Base-by-base conservation (phyloP, 352 stramenopile species). In the Elongisporangium prolatum region DNA sequence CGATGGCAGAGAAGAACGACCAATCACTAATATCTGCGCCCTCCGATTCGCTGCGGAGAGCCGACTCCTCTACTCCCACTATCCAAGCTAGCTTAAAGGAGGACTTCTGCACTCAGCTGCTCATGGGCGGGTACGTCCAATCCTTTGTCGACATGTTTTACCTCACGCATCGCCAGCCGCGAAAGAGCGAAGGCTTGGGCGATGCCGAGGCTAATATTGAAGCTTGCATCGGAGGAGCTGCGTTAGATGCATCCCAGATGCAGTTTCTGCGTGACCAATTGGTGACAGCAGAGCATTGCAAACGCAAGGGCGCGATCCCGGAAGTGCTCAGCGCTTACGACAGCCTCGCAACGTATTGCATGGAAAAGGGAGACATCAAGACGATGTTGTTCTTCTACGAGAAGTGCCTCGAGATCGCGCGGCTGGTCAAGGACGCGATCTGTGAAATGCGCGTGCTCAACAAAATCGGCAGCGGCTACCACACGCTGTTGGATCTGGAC, bases 121-220 rank as follows among this genome's bases (percentile, higher is more conserved):
- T 98, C 13, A 78, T 88, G 61, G 72, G 75, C 21, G 93, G 93
- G 28, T 96, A 96, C 66, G 91, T 98, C 40, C 91, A 98, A 67
- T 95, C 85, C 8, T 98, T 86, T 61, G 89, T 98, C n/a, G 93
- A 98, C 68, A 82, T 98, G 48, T 98, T 97, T 61, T 97, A 98
- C 74, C 82, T 98, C 18, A 95, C 84, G 16, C 90, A 98, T 63
- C 84, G 88, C 47, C 24, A 56, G 0, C 50, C 50, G 1, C 53
- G 62, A 17, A 48, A 56, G 3, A 61, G 24, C 50, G 22, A 47
- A 24, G 56, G 18, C 38, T 22, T 55, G 20, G 5, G 14, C 25
- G 47, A 64, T 56, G 54, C 25, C 34, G 38, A 38, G 21, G 37
- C 52, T 11, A n/a, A n/a, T n/a, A 20, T 48, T 5, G 60, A 38